Percentiles rank a stretch among this genome's conserved stretches.
These are phyloP conservation scores for Hansenula sp. DNA, from an alignment of 1,139 yeast genomes.

Conservation along the genomic window DNA sequence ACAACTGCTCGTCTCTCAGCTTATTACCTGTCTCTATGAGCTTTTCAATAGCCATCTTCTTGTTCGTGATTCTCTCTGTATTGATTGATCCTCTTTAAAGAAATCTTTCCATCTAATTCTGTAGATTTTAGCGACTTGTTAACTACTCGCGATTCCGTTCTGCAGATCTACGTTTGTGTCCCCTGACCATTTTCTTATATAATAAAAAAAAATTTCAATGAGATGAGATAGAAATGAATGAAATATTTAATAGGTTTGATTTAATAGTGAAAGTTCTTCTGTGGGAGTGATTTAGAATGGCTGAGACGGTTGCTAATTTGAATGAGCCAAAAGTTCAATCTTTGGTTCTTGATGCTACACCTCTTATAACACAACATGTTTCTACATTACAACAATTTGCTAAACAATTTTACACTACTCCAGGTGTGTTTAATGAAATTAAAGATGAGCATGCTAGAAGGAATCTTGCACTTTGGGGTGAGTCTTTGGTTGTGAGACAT, in stretches of 20 bases:
- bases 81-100: no score
- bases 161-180: not conserved
- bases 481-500: slow-evolving; percentile 59
- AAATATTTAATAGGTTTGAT: no score
- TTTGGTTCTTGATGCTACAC: slow-evolving; percentile 90
- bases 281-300: not conserved
- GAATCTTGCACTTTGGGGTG: slow-evolving; percentile 77
- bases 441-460: slow-evolving; percentile 81
- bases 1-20: slow-evolving; percentile 32
- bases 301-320: slow-evolving; percentile 11
- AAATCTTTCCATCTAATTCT: not conserved
- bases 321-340: slow-evolving; percentile 37
- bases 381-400: slow-evolving; percentile 70
- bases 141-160: not conserved
- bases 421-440: slow-evolving; percentile 84
- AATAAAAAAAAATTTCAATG: slow-evolving; percentile 6
- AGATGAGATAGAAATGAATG: slow-evolving; percentile 37
- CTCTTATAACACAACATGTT: slow-evolving; percentile 83
- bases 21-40: slow-evolving; percentile 18
- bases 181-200: no score
- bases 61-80: no score
- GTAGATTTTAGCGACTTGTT: not conserved
- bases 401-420: slow-evolving; percentile 72
- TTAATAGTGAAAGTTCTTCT: not conserved
- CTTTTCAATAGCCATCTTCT: slow-evolving; percentile 14